Evolutionary conservation across 108 stramenopile genomes (phyloP).

Genomic region (Pseudonitzschia multiseries): DNA sequence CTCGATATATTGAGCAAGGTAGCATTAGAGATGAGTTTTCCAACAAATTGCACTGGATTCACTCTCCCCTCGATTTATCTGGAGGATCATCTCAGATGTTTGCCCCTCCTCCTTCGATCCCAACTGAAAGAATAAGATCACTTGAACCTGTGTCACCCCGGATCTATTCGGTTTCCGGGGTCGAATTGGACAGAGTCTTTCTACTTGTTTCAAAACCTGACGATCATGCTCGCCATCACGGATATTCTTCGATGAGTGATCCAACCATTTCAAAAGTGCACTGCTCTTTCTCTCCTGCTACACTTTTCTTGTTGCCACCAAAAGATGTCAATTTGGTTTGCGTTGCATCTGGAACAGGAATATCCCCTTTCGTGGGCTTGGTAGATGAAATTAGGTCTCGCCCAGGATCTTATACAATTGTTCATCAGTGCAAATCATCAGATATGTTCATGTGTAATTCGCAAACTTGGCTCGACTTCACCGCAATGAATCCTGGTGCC

Average conservation of each 20-base stretch:
- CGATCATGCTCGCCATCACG: slow-evolving; percentile 33
- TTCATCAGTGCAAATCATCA: slow-evolving; percentile 32
- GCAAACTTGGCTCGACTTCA: slow-evolving; percentile 38
- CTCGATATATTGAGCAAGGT: slow-evolving; percentile 33
- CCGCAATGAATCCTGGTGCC: slow-evolving; percentile 32
- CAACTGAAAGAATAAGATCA: slow-evolving; percentile 14
- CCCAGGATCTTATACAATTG: slow-evolving; percentile 27
- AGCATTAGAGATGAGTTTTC: slow-evolving; percentile 13
- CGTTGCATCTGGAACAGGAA: slow-evolving; percentile 34
- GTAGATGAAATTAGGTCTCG: slow-evolving; percentile 28
- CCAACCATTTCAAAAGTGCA: slow-evolving; percentile 21
- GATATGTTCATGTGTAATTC: slow-evolving; percentile 37
- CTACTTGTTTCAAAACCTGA: slow-evolving; percentile 33
- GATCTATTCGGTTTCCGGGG: slow-evolving; percentile 36
- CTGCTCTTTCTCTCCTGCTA: slow-evolving; percentile 36
- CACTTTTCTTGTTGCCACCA: slow-evolving; percentile 36
- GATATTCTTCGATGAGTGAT: slow-evolving; percentile 29
- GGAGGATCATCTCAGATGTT: slow-evolving; percentile 6
- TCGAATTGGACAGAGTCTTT: slow-evolving; percentile 32
- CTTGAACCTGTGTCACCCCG: slow-evolving; percentile 37
- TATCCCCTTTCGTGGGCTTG: slow-evolving; percentile 37
- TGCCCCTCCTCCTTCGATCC: slow-evolving; percentile 24
- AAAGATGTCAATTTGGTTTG: slow-evolving; percentile 31
- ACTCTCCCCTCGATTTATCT: slow-evolving; percentile 26
- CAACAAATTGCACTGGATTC: slow-evolving; percentile 20